Evolutionary conservation across 352 stramenopile species (phyloP).

Genomic region (Phytophthora melonis): DNA sequence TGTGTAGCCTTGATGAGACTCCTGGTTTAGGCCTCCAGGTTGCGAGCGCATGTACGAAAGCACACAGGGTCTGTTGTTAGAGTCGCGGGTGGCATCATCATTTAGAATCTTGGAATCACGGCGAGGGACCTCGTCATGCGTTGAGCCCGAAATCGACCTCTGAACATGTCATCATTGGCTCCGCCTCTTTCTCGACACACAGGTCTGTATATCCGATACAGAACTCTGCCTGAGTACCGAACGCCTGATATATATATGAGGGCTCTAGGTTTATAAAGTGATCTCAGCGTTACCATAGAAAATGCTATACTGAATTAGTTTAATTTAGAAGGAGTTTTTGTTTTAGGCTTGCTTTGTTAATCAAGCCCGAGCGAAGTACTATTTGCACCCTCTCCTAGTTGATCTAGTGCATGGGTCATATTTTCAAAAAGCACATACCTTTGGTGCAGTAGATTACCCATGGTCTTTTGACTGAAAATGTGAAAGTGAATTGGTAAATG

Average conservation of each 20-base stretch:
- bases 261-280: no score
- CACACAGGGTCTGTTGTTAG: background rate
- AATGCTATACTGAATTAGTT: background rate
- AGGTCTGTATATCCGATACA: no score
- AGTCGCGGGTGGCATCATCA: background rate
- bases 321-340: background rate
- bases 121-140: background rate
- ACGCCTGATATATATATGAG: no score
- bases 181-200: background rate
- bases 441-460: no score
- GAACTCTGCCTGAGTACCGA: no score
- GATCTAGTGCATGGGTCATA: background rate
- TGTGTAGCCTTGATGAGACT: background rate
- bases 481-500: no score
- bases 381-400: no score
- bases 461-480: no score
- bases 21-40: background rate
- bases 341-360: no score
- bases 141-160: background rate
- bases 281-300: background rate
- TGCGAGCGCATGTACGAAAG: background rate
- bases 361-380: no score
- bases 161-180: background rate
- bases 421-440: no score
- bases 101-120: background rate